Base-by-base conservation (phyloP, 2,329 filamentous ascomycete species). In the Curvularia spicifera region DNA sequence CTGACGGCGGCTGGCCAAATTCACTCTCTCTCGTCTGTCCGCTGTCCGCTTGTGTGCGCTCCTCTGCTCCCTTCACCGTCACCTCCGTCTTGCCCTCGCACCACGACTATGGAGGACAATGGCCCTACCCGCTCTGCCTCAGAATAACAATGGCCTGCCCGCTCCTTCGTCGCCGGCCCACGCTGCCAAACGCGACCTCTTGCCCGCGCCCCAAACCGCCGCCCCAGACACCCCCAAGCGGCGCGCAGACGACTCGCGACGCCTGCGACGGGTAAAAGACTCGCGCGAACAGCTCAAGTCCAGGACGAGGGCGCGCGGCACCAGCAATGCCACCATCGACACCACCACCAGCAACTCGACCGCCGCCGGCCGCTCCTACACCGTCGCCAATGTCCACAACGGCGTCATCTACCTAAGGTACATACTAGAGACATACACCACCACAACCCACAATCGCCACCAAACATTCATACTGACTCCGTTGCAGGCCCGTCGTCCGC, bases 351-450 rank as follows among this genome's bases (percentile, higher is more conserved):
- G 62, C 57, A 69, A 43, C 58, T 64, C 71, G 53, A 71, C 70
- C 37, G 61, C 65, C 7, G 65, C 67, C 40, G 74, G 76, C 24
- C 72, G 77, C 56, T 76, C 79, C 56, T 82, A 81, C 67, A 81
- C 80, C 3, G 80, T 82, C 28, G 78, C 76, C 29, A 82, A 82
- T 66, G 77, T 82, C 49, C 77, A 80, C 66, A 77, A 79, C 71
- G 80, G 80, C 59, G 77, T 78, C 52, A 77, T 82, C 52, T 82
- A 82, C 65, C 74, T 82, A 56, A 78, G 80, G 73, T 81, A 78
- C 53, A 28, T 18, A 39, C 35, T n/a, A 10, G 29, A 31, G 1
- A 10, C 10, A 31, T 1, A 10, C 29, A 12, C 28, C 15, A 26
- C 20, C 28, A 35, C 31, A 39, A 22, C 35, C 8, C 40, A 22